Evolutionary conservation across 179 eudicot species (phyloP).

Genomic region (Actinidia arguta): DNA sequence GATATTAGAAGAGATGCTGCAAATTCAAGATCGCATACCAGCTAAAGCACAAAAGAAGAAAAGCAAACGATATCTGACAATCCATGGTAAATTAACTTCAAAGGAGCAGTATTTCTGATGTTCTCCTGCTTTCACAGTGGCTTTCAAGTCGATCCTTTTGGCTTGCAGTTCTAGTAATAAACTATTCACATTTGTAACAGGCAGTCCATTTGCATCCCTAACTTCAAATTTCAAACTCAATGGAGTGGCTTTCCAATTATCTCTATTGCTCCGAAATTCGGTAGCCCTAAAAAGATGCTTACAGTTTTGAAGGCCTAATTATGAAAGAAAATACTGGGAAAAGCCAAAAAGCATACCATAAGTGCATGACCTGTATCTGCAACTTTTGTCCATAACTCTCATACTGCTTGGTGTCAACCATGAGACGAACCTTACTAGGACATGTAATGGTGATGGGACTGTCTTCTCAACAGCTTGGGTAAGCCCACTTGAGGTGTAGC

Average conservation of each 20-base stretch:
- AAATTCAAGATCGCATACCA: conserved; percentile 38
- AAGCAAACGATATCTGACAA: conserved; percentile 60
- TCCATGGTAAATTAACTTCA: conserved; percentile 68
- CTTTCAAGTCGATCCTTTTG: conserved; percentile 22
- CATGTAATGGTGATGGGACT: conserved; percentile 52
- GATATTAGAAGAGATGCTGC: neutral
- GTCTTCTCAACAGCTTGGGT: conserved; percentile 75
- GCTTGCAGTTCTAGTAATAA: conserved; percentile 54
- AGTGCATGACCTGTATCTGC: conserved; percentile 73
- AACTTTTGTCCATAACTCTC: conserved; percentile 53
- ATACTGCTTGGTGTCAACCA: conserved; percentile 65
- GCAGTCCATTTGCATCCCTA: conserved; percentile 56
- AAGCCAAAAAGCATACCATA: conserved; percentile 51
- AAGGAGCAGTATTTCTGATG: conserved; percentile 52
- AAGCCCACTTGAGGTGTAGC: conserved; percentile 66
- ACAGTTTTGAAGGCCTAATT: neutral
- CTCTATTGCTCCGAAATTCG: conserved; percentile 74
- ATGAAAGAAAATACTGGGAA: neutral
- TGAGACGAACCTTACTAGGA: conserved; percentile 58
- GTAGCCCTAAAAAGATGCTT: conserved; percentile 47
- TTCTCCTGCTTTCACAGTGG: conserved; percentile 20
- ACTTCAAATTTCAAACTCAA: conserved; percentile 56
- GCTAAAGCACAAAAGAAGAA: conserved; percentile 39
- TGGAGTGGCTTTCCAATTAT: conserved; percentile 67
- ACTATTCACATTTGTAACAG: conserved; percentile 48